Percentiles rank a stretch among this genome's conserved stretches.
These are phyloP conservation scores for Fallopia convolvulus DNA, from an alignment of 148 eudicot species.

Conservation along the genomic window DNA sequence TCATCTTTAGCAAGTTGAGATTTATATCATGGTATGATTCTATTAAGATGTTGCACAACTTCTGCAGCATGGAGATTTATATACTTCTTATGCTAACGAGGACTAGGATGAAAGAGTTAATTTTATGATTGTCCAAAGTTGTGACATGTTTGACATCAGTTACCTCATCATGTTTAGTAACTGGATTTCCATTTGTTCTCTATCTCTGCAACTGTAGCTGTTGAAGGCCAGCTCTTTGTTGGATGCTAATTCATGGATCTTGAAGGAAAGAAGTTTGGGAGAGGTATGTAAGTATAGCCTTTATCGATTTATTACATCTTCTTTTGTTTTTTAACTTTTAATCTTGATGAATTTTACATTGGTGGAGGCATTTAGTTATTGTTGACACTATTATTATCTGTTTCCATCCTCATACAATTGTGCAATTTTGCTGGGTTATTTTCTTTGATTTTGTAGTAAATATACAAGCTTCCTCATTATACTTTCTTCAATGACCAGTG, in stretches of 20 bases:
- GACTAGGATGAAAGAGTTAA: neutral
- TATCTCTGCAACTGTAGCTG: constrained; percentile 16
- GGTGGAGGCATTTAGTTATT: neutral
- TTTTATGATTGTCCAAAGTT: neutral
- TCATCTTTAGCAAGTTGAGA: neutral
- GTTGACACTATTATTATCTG: neutral
- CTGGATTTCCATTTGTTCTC: neutral
- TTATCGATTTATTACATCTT: neutral
- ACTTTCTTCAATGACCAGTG: neutral
- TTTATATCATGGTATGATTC: neutral
- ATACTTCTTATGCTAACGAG: neutral
- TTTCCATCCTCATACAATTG: neutral
- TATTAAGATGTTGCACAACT: neutral
- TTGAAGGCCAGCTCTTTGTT: constrained; percentile 24
- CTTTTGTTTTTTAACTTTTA: neutral
- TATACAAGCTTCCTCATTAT: neutral
- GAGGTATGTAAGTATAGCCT: constrained; percentile 24
- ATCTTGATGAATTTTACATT: neutral
- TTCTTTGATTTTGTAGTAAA: neutral
- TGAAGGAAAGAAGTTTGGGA: constrained; percentile 78
- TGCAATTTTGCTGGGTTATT: neutral
- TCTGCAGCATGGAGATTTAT: neutral
- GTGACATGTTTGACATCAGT: neutral
- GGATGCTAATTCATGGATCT: constrained; percentile 67
- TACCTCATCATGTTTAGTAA: neutral